A percentile compares a stretch with the other conserved stretches of the same genome.
Conservation (phyloP, 805 yeast genomes). For the Ogataea minuta region DNA sequence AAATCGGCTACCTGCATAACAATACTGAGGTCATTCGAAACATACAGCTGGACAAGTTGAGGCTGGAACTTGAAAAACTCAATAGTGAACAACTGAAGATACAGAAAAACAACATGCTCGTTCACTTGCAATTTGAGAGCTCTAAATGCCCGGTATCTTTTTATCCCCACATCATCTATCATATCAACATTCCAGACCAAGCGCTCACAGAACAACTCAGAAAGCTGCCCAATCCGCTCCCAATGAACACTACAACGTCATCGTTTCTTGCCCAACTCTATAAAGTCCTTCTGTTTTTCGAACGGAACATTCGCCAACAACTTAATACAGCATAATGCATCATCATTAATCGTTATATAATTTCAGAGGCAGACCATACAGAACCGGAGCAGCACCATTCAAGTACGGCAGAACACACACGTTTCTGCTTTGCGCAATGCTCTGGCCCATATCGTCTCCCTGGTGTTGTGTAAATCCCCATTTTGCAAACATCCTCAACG, state of each 20-base stretch:
- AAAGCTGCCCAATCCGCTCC: conserved; percentile 4
- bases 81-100: neutral
- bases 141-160: neutral
- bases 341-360: conserved; percentile 16
- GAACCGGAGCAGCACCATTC: conserved; percentile 91
- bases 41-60: conserved; percentile 8
- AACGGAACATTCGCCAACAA: conserved; percentile 1
- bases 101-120: neutral
- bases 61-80: conserved; percentile 1
- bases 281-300: conserved; percentile 4
- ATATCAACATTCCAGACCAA: conserved; percentile 5
- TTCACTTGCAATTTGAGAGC: neutral
- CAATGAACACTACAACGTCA: conserved; percentile 1
- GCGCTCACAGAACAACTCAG: neutral
- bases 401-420: conserved; percentile 67
- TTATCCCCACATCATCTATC: conserved; percentile 1
- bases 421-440: conserved; percentile 62
- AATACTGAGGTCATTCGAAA: conserved; percentile 10
- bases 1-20: conserved; percentile 12
- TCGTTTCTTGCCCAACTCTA: conserved; percentile 1
- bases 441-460: conserved; percentile 42
- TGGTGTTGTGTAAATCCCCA: conserved; percentile 53
- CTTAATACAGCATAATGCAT: conserved; percentile 5
- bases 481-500: conserved; percentile 53
- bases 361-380: conserved; percentile 79